These are phyloP conservation scores for Alternaria panax DNA, from an alignment of 2,329 filamentous ascomycete genomes.

Conservation along the genomic window DNA sequence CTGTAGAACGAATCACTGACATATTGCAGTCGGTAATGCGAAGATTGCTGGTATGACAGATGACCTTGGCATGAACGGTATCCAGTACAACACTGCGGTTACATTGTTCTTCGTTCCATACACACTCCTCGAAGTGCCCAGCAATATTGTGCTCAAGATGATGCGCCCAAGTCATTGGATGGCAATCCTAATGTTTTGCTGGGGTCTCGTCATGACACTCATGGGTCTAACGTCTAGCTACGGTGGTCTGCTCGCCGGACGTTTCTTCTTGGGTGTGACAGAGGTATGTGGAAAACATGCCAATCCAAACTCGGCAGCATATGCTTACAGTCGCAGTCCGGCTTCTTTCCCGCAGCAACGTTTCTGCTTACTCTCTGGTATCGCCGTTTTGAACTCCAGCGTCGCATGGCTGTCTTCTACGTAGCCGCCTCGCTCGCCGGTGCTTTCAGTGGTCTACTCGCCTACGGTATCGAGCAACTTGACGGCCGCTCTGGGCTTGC, in stretches of 20 bases:
- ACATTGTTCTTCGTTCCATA: conserved; percentile 54
- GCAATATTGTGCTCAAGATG: conserved; percentile 54
- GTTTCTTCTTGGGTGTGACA: conserved; percentile 53
- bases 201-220: conserved; percentile 52
- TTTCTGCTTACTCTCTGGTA: conserved; percentile 49
- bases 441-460: conserved; percentile 48
- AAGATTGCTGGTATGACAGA: conserved; percentile 51
- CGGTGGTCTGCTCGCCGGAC: conserved; percentile 56
- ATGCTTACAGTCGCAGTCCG: conserved; percentile 50
- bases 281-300: conserved; percentile 36
- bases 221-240: conserved; percentile 59
- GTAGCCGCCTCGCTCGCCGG: conserved; percentile 44
- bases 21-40: conserved; percentile 48
- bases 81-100: conserved; percentile 52
- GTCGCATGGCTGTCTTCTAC: conserved; percentile 48
- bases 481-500: conserved; percentile 36
- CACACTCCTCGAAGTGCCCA: conserved; percentile 48
- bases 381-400: conserved; percentile 44
- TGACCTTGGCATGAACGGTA: conserved; percentile 48
- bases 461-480: conserved; percentile 44
- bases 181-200: conserved; percentile 49
- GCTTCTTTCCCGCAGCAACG: conserved; percentile 70
- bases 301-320: not conserved
- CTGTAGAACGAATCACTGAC: conserved; percentile 9
- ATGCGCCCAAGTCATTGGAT: conserved; percentile 53